A percentile compares a stretch with the other conserved stretches of the same genome.
Evolutionary conservation across 2,329 filamentous ascomycete genomes (phyloP).

Genomic region (Volutella citrinella): DNA sequence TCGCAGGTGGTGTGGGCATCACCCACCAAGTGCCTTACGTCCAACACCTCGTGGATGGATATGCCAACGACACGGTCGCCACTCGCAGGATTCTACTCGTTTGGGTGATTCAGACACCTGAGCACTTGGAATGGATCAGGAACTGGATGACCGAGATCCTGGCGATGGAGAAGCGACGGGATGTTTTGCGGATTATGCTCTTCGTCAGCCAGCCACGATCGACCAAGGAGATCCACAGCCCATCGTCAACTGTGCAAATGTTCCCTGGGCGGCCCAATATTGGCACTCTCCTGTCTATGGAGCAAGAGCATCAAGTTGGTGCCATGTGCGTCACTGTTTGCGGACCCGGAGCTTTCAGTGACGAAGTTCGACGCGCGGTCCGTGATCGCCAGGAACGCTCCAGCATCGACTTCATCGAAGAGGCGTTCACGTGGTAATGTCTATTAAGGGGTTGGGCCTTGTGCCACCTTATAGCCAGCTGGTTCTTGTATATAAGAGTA

Average conservation of each 20-base stretch:
- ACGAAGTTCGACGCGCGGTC: conserved; percentile 69
- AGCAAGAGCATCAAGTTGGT: conserved; percentile 72
- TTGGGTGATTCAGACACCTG: conserved; percentile 76
- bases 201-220: conserved; percentile 73
- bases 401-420: conserved; percentile 75
- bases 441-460: conserved; percentile 7
- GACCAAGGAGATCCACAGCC: conserved; percentile 78
- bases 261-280: conserved; percentile 77
- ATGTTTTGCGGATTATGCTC: conserved; percentile 72
- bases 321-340: conserved; percentile 73
- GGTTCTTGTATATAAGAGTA: too few relatives aligned
- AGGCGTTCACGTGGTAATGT: conserved; percentile 64
- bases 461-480: too few relatives aligned
- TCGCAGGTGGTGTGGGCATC: conserved; percentile 78
- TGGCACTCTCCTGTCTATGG: conserved; percentile 66
- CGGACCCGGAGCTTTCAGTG: conserved; percentile 69
- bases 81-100: conserved; percentile 70
- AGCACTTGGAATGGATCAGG: conserved; percentile 80
- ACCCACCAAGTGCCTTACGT: conserved; percentile 77
- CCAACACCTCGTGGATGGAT: conserved; percentile 67
- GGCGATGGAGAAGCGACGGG: conserved; percentile 69
- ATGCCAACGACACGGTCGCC: conserved; percentile 65
- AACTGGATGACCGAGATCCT: conserved; percentile 82
- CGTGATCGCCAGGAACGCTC: conserved; percentile 61
- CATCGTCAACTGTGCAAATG: conserved; percentile 77